Evolutionary conservation across 768 basidiomycete genomes (phyloP), one percentile per base, ranked within the genome.

Genomic region (Boletus speciosus): DNA sequence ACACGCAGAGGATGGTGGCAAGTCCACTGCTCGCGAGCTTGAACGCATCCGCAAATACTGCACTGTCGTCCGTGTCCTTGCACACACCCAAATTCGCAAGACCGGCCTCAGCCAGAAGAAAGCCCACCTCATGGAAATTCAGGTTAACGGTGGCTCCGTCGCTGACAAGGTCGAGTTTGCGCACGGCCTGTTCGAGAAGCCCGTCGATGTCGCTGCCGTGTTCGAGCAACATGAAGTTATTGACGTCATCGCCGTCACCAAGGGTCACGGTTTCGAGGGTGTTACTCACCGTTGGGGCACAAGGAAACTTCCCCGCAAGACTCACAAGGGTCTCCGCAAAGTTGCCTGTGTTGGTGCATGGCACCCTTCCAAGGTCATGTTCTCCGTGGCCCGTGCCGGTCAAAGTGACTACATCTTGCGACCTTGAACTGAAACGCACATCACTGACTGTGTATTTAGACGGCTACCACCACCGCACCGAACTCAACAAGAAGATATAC

Each of bases 11-110:
- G 90, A 94, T 68, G 83, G 83, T 62, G 93, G 93, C 71, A 93
- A 93, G 76, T 90, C 91, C 50, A 83, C 92, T 66, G 80, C 85
- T 58, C 93, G 94, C 70, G 97, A 99, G 74, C 88, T 99, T 66
- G 96, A 98, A 81, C 93, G 97, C 66, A 98, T 99, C 71, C 91
- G 93, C 80, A 98, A 98, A 77, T 98, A 99, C 82, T 98, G 96
- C 84, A 94, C 97, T 54, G 95, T 99, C 67, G 97, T 99, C 73
- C 94, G 97, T 77, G 92, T 98, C 66, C 90, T 99, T 63, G 95
- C 94, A 59, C 97, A 99, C 84, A 97, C 97, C 61, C 97, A 99
- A 73, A 88, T 98, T 74, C 85, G 90, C 80, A 94, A 95, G 83
- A 99, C 97, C 36, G 93, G 94, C 66, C 88, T 99, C 67, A 82